Evolutionary conservation across 768 basidiomycete genomes (phyloP), one percentile per base, ranked within the genome.

Genomic region (Lyophyllum decastes): DNA sequence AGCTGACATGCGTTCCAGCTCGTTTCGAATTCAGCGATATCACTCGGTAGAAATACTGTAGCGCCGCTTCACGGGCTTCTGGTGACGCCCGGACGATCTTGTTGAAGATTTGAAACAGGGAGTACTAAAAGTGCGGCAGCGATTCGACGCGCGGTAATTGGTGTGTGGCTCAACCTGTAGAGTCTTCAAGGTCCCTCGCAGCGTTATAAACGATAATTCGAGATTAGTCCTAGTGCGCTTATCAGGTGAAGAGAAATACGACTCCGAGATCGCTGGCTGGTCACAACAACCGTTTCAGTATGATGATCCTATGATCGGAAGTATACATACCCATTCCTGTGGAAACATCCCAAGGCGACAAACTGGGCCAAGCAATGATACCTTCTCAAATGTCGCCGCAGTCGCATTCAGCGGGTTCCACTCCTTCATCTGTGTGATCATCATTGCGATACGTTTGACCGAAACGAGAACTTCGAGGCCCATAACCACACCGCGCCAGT

Each of bases 41-140:
- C 4, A 87, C 85, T 2, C 83, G 78, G 11, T 90, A 83, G 64
- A 98, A 92, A 70, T 90, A 95, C 55, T 85, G 79, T 41, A 99
- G 72, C 6, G 95, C 89, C 2, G 84, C 87, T 72, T 97, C 95
- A 54, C 93, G 81, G 0, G 90, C 78, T 49, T 86, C 84, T 0
- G 92, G 73, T 0, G 89, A 90, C 2, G 92, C 85, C 40, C 96
- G 85, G 30, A 98, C 88, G n/a, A 98, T 78, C 2, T 87, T 76
- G 68, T 95, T 93, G 72, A 95, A 91, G 47, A 95, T 84, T 67
- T 88, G 86, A 78, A 95, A 98, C 24, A 98, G 77, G 0, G 90
- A 87, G 0, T 69, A 73, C 75, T 82, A 26, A 19, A 30, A 30
- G 4, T 10, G 30, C 10, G 30, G 4, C 43, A 9, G 41, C 4